Evolutionary conservation across 177 flowering plant species (phyloP), one percentile per base, ranked within the genome.

Genomic region (Vitis hybrid): DNA sequence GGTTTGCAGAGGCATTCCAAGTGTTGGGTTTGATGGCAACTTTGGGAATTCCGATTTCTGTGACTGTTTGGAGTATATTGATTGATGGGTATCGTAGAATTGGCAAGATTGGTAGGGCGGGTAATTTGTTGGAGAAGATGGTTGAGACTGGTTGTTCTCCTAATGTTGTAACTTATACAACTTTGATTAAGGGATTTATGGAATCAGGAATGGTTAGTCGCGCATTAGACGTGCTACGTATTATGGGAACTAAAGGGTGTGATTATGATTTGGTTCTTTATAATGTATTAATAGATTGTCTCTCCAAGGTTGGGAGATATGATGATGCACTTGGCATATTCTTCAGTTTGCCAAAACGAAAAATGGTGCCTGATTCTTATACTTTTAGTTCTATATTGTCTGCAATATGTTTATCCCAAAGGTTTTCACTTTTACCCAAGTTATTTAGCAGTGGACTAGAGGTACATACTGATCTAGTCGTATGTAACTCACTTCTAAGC

Each of bases 151-250:
- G 87, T 20, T 71, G 64, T 75, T 76, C 76, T 62, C 95, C 91
- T 10, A 89, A 76, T 75, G 80, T 90, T 73, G 86, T 83, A 60
- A 83, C 84, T 26, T 90, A 85, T 70, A 90, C 95, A 5, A 76
- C 84, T 53, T 66, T 90, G 60, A 51, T 90, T 48, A 85, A 86
- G 71, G 87, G 89, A 56, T 80, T 74, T 64, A 51, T 85, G 75
- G 81, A 82, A 57, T 76, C 73, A 14, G 64, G 62, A 19, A 79
- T 78, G 83, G 58, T 75, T 56, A 58, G 14, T 63, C 18, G 58
- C 60, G 91, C 85, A 2, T 75, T 78, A 53, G 22, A 55, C 53
- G 64, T 87, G 12, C 52, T 89, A 62, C 51, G 63, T 53, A 52
- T 14, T 5, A 78, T 89, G 84, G 77, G 76, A 49, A 74, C 77